Percentiles rank a stretch among this genome's conserved stretches.
Evolutionary conservation across 805 yeast species (phyloP).

Genomic region (Ogataea corticis): DNA sequence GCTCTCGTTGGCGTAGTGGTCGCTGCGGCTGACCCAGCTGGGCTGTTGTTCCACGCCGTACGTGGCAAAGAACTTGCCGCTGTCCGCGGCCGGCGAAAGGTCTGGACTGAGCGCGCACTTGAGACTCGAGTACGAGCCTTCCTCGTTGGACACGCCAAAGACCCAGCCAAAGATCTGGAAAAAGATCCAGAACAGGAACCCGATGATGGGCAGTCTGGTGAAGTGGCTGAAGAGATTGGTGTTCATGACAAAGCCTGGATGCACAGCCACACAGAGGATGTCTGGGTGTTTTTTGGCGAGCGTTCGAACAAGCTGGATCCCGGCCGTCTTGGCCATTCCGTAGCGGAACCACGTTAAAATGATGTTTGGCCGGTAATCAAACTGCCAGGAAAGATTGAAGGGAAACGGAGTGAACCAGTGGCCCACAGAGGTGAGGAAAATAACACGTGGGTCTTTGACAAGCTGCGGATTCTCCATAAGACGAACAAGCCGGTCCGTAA

Average conservation of each 20-base stretch:
- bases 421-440: constrained; percentile 65
- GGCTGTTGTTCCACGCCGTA: constrained; percentile 59
- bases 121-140: constrained; percentile 67
- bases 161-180: constrained; percentile 69
- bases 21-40: constrained; percentile 55
- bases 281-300: constrained; percentile 67
- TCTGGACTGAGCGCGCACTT: constrained; percentile 62
- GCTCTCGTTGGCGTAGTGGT: constrained; percentile 62
- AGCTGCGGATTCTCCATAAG: constrained; percentile 40
- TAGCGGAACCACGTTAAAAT: constrained; percentile 78
- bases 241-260: constrained; percentile 87
- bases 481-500: constrained; percentile 61
- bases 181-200: constrained; percentile 67
- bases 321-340: constrained; percentile 74
- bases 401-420: constrained; percentile 54
- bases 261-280: constrained; percentile 63
- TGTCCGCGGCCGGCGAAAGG: constrained; percentile 49
- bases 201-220: constrained; percentile 78
- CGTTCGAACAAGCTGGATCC: constrained; percentile 69
- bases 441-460: constrained; percentile 48
- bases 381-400: constrained; percentile 48
- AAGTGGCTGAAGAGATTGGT: constrained; percentile 74
- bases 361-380: constrained; percentile 62
- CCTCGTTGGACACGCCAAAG: constrained; percentile 71
- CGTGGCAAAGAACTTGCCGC: constrained; percentile 68